Base-by-base conservation (phyloP, 306 rosid genomes). In the Medicago ruthenica region DNA sequence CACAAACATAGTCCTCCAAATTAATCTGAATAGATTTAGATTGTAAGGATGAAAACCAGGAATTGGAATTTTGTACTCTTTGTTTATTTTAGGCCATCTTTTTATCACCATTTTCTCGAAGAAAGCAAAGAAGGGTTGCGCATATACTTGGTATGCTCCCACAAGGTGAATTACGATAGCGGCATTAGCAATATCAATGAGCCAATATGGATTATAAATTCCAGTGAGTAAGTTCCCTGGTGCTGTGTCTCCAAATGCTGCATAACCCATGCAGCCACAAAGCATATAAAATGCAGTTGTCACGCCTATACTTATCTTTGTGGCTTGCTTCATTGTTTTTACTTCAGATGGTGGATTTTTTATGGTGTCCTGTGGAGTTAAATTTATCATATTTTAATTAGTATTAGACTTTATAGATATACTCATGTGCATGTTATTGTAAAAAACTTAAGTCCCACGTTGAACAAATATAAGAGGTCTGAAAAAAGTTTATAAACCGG, bases 211-310 rank as follows among this genome's bases (percentile, higher is more conserved):
- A 37, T 89, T 82, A 71, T 51, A 88, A 57, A 93, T 90, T 4
- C 92, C 96, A 0, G 95, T 89, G 59, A 93, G 90, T 64, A 93
- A 87, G 75, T 93, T 93, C 47, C 87, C 85, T 0, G 98, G 98
- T 21, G 96, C 65, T 1, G 53, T 1, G 77, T 90, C 89, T 11
- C 98, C 98, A 65, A 90, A 85, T 54, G 98, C 67, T 31, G 90
- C 96, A 69, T 89, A 93, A 1, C 95, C 95, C 80, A 80, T 76
- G 76, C 90, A 84, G 0, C 96, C 98, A 85, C 98, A 90, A 5
- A 86, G 84, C 80, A 87, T 70, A 83, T 93, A 93, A 82, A 90
- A 93, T 62, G 65, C 2, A 40, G 98, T 85, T 13, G 96, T 89
- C 12, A 86, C 85, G 13, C 78, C 51, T 4, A 82, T 83, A 51